Evolutionary conservation across 345 rosid genomes (phyloP), one percentile per base, ranked within the genome.

Genomic region (Lepidium africanum): DNA sequence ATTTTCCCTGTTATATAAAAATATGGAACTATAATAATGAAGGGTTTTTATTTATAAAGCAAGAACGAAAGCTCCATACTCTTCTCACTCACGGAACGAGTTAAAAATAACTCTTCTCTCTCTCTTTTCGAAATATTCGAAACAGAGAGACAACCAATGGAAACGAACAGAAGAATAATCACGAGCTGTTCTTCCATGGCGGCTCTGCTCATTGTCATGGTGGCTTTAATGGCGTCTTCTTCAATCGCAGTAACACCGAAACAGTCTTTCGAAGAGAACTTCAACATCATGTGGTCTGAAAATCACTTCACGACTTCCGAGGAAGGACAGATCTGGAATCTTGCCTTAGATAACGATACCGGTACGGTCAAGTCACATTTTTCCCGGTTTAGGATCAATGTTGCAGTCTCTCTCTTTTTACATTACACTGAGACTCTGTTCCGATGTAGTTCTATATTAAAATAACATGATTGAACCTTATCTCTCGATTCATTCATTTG

Each of bases 261-360:
- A 53, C 78, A 70, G 9, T 81, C 93, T 0, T 93, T 93, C 59
- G 81, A 87, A 39, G 99, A 93, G n/a, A 87, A 93, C 42, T 93
- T 93, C 82, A 79, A 78, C 39, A 93, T 93, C 9, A 93, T 93
- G 99, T 93, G 92, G 90, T 87, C 96, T 5, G 92, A 93, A 46
- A 77, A 87, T 13, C 97, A 93, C 75, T 93, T 93, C 81, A 90
- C 82, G 64, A 88, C 97, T 47, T 93, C 99, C 15, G 89, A 82
- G 59, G 97, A 90, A 67, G 96, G 99, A 15, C 84, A 88, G 91
- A 91, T 87, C 95, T 93, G 99, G 99, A 83, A 84, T 76, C 91
- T 93, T 45, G 78, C 97, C 0, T 51, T 93, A 63, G 97, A 93
- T 79, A 93, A 93, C 16, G 89, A 93, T 33, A 93, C 99, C 80